phyloP scores from a whole-genome alignment of 768 basidiomycete species.

The Trametes cubensis region DNA sequence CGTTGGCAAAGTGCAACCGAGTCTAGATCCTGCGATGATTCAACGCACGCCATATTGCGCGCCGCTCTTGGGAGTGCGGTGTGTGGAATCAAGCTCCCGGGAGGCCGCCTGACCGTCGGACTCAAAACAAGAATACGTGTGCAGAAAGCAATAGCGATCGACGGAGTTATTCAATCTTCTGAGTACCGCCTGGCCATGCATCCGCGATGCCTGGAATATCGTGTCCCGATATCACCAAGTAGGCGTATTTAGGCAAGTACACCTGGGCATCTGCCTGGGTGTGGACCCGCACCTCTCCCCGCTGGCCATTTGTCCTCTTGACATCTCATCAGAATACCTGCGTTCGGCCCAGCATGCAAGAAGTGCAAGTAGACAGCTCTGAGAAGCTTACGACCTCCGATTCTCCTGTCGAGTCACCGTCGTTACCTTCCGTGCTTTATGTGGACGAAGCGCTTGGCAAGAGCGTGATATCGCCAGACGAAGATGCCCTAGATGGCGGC shows the following conservation, averaged over 20 bases:
- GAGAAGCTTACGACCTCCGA: background rate
- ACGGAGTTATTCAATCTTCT: background rate
- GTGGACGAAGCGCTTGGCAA: background rate
- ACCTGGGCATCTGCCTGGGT: no score
- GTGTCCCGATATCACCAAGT: no score
- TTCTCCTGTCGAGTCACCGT: background rate
- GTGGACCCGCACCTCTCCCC: no score
- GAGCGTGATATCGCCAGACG: background rate
- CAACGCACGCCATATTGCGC: background rate
- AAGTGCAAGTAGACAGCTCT: background rate
- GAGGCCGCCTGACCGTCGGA: background rate
- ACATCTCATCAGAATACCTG: no score
- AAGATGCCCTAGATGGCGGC: conserved; percentile 33
- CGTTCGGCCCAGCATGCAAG: background rate
- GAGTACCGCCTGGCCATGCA: background rate
- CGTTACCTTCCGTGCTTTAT: background rate
- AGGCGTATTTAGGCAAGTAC: no score
- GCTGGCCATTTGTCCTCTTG: no score
- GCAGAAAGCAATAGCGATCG: background rate
- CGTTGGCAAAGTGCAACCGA: background rate
- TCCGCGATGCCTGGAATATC: no score
- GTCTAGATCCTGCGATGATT: background rate
- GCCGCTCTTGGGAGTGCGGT: background rate
- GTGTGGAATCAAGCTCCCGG: background rate
- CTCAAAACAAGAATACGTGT: background rate